phyloP scores from a whole-genome alignment of 495 filamentous ascomycete genomes.

The Penicillium lividum region DNA sequence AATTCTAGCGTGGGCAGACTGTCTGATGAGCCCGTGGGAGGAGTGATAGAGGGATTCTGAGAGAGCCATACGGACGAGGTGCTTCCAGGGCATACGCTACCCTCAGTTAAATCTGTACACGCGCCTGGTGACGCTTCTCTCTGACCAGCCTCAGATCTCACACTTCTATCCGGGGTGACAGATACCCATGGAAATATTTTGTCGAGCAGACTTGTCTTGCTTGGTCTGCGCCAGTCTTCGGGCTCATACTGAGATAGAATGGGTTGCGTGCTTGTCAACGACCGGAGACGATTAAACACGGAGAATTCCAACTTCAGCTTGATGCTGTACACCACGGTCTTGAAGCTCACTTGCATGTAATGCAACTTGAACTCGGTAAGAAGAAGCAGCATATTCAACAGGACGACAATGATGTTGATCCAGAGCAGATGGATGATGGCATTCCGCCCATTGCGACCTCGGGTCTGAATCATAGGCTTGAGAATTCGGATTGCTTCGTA shows the following conservation, averaged over 20 bases:
- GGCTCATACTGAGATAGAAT: neutral
- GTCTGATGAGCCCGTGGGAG: neutral
- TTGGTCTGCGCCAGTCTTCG: neutral
- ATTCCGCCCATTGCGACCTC: neutral
- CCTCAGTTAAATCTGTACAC: neutral
- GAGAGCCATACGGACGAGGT: neutral
- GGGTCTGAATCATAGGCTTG: neutral
- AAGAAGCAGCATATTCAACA: slow-evolving; percentile 3
- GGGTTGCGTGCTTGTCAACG: neutral
- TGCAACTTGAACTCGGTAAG: slow-evolving; percentile 2
- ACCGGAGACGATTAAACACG: neutral
- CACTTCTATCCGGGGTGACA: neutral
- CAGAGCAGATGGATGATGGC: slow-evolving; percentile 3
- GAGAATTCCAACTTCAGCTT: slow-evolving; percentile 2
- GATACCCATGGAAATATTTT: neutral
- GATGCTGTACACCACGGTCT: slow-evolving; percentile 3
- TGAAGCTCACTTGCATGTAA: slow-evolving; percentile 2
- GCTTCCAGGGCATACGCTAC: neutral
- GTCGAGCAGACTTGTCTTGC: neutral
- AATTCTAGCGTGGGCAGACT: neutral
- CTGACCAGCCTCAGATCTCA: neutral
- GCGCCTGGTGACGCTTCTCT: neutral
- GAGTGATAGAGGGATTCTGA: neutral
- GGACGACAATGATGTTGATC: neutral
- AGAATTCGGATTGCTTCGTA: neutral